A percentile compares a stretch with the other conserved stretches of the same genome.
These are phyloP conservation scores for Fusarium albidum DNA, from an alignment of 2,329 filamentous ascomycete species.

Conservation along the genomic window DNA sequence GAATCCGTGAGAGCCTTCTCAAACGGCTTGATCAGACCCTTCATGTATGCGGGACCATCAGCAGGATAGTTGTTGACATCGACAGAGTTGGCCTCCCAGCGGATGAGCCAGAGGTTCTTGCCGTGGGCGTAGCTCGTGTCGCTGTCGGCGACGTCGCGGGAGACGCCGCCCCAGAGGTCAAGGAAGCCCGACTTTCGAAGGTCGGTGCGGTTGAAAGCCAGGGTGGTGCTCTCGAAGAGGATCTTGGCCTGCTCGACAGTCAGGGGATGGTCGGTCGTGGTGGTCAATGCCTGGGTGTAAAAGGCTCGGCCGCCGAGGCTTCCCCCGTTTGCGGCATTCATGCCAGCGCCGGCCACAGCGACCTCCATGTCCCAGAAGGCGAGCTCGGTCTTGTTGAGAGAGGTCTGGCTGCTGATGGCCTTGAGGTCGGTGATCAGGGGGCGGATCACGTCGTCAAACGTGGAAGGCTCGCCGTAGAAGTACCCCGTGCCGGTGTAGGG, in stretches of 20 bases:
- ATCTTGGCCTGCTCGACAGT: conserved; percentile 28
- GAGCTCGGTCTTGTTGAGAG: conserved; percentile 30
- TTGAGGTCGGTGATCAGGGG: conserved; percentile 26
- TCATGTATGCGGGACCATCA: conserved; percentile 31
- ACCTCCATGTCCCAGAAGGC: conserved; percentile 37
- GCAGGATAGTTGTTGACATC: conserved; percentile 25
- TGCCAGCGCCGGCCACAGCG: conserved; percentile 25
- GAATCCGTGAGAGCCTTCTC: conserved; percentile 27
- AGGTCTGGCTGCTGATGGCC: conserved; percentile 12
- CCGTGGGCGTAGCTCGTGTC: conserved; percentile 37
- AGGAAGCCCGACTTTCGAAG: conserved; percentile 33
- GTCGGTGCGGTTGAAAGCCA: conserved; percentile 37
- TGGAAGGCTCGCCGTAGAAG: conserved; percentile 37
- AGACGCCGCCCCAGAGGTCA: conserved; percentile 40
- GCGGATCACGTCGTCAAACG: conserved; percentile 26
- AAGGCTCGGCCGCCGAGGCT: conserved; percentile 34
- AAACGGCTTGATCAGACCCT: conserved; percentile 34
- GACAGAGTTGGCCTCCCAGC: conserved; percentile 29
- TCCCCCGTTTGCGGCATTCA: conserved; percentile 33
- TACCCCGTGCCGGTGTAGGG: conserved; percentile 31
- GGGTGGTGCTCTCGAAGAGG: conserved; percentile 26
- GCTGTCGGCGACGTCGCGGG: conserved; percentile 27
- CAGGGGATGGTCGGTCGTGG: conserved; percentile 36
- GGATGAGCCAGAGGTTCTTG: conserved; percentile 37
- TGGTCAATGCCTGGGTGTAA: conserved; percentile 32